phyloP scores from a whole-genome alignment of 441 rosid genomes.

The Erodium trifolium region DNA sequence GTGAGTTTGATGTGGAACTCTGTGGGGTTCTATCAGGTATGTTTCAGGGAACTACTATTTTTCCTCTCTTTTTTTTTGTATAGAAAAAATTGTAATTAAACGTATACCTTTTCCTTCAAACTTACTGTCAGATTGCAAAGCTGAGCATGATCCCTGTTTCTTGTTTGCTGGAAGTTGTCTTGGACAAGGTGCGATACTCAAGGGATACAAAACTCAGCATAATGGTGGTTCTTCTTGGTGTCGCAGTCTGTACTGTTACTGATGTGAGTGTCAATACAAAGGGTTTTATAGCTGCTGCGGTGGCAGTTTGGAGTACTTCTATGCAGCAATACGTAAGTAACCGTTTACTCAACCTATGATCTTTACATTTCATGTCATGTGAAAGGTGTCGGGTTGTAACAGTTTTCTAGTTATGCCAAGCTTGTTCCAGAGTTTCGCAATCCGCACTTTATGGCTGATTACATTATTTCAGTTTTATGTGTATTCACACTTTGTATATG shows the following conservation, averaged over 20 bases:
- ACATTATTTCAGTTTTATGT: not conserved
- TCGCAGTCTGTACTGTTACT: conserved; percentile 66
- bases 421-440: not conserved
- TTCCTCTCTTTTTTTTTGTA: not conserved
- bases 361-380: not conserved
- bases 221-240: conserved; percentile 56
- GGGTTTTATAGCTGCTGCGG: conserved; percentile 55
- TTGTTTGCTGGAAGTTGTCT: conserved; percentile 59
- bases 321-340: conserved; percentile 63
- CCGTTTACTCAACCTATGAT: conserved; percentile 9
- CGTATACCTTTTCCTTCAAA: conserved; percentile 11
- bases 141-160: conserved; percentile 75
- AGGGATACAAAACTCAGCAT: conserved; percentile 73
- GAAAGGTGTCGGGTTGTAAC: not conserved
- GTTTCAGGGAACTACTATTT: not conserved
- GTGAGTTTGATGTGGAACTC: conserved; percentile 77
- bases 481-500: not conserved
- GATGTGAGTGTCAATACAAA: conserved; percentile 66
- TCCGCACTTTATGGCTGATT: not conserved
- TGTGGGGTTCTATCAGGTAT: conserved; percentile 72
- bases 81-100: conserved; percentile 12
- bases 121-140: conserved; percentile 51
- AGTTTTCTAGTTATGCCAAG: not conserved
- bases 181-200: conserved; percentile 67
- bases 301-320: conserved; percentile 74